Percentiles rank a stretch among this genome's conserved stretches.
Evolutionary conservation across 106 monocot species (phyloP).

Genomic region (Iris macrosiphon): DNA sequence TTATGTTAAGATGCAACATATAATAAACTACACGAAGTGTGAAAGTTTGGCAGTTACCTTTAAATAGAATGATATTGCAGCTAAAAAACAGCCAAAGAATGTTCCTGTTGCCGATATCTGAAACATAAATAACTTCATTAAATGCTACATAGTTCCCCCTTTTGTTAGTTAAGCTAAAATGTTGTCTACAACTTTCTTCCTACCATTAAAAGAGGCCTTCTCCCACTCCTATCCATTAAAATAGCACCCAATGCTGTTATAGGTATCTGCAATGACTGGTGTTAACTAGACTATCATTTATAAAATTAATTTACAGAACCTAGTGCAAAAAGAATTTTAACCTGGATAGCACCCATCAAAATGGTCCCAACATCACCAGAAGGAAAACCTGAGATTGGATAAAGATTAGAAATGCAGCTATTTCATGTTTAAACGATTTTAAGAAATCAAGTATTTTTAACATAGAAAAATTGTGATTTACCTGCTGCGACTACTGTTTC

Average conservation of each 20-base stretch:
- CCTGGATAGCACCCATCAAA: conserved; percentile 49
- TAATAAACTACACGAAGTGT: no score
- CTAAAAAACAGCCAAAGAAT: conserved; percentile 36
- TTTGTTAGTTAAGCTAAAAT: neutral
- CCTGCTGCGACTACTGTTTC: conserved; percentile 65
- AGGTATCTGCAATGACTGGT: conserved; percentile 27
- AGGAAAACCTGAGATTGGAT: conserved; percentile 34
- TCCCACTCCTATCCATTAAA: conserved; percentile 67
- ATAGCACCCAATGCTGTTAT: conserved; percentile 42
- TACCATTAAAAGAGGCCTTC: conserved; percentile 65
- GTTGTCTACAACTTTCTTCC: neutral
- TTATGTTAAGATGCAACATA: neutral
- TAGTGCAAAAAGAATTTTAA: conserved; percentile 5
- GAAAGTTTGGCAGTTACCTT: conserved; percentile 22
- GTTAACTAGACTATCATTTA: neutral
- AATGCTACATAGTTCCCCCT: neutral
- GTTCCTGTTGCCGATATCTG: conserved; percentile 67
- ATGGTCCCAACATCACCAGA: conserved; percentile 49
- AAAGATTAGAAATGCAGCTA: neutral
- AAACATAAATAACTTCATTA: neutral
- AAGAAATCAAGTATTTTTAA: neutral
- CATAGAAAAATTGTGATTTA: conserved; percentile 2
- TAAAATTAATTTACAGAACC: neutral
- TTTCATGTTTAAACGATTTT: neutral
- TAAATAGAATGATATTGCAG: conserved; percentile 51